Conservation (phyloP, 371 early-diverging fungal species). For the Mucor irregularis region DNA sequence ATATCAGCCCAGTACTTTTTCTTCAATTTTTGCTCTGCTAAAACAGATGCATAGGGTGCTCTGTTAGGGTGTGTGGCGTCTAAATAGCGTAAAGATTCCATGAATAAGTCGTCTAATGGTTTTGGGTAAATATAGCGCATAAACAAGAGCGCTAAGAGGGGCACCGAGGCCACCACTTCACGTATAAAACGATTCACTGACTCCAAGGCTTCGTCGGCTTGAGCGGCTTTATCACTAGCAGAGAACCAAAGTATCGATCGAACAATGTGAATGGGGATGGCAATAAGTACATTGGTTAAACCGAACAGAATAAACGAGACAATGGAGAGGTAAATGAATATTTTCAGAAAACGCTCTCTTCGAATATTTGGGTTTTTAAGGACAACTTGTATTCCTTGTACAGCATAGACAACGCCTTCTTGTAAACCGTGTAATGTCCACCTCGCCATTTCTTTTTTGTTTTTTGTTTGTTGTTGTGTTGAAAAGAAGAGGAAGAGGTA, state of each 20-base stretch:
- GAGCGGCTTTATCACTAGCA: slow-evolving; percentile 14
- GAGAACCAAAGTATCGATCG: slow-evolving; percentile 32
- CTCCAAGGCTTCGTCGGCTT: slow-evolving; percentile 25
- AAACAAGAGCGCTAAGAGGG: slow-evolving; percentile 56
- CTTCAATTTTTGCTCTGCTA: slow-evolving; percentile 41
- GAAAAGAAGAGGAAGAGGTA: too few species aligned
- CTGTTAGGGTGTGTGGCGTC: slow-evolving; percentile 47
- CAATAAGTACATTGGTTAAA: slow-evolving; percentile 40
- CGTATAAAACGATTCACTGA: slow-evolving; percentile 24
- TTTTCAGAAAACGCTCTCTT: slow-evolving; percentile 47
- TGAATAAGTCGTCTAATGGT: slow-evolving; percentile 64
- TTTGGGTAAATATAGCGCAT: slow-evolving; percentile 68
- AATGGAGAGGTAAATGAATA: slow-evolving; percentile 49
- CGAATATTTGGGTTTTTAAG: slow-evolving; percentile 53
- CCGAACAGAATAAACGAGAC: slow-evolving; percentile 49
- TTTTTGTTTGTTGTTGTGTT: too few species aligned
- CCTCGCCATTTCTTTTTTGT: too few species aligned
- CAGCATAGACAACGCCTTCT: slow-evolving; percentile 50
- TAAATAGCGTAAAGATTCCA: slow-evolving; percentile 55
- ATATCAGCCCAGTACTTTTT: slow-evolving; percentile 58
- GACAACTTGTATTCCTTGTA: slow-evolving; percentile 49
- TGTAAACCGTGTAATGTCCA: slow-evolving; percentile 41
- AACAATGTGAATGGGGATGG: slow-evolving; percentile 38
- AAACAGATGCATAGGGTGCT: slow-evolving; percentile 45
- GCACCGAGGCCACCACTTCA: slow-evolving; percentile 49